phyloP scores from a whole-genome alignment of 2,329 filamentous ascomycete genomes.

The Coniella vitis region DNA sequence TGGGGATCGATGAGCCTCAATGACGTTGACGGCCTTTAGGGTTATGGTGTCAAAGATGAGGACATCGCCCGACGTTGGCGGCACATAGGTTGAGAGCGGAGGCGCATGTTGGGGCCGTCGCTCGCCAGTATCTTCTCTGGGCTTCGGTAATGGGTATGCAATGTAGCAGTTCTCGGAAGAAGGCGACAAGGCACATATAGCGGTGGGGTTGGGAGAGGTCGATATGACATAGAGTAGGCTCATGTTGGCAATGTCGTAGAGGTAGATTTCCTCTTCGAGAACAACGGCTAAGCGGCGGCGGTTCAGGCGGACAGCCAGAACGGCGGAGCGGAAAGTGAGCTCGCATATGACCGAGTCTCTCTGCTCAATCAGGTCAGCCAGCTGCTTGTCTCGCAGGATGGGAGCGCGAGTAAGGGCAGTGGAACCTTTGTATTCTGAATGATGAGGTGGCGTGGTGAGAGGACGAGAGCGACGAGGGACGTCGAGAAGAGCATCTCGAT shows the following conservation, averaged over 20 bases:
- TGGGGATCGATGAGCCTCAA: constrained; percentile 89
- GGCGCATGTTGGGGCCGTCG: constrained; percentile 74
- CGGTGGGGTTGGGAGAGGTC: constrained; percentile 86
- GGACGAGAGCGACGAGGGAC: constrained; percentile 85
- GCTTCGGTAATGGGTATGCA: constrained; percentile 80
- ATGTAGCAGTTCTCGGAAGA: constrained; percentile 95
- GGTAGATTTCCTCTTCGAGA: constrained; percentile 91
- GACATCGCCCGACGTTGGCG: constrained; percentile 84
- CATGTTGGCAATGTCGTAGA: constrained; percentile 99
- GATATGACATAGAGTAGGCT: constrained; percentile 86
- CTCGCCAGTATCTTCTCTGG: constrained; percentile 52
- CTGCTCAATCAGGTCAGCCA: constrained; percentile 28
- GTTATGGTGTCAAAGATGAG: constrained; percentile 86
- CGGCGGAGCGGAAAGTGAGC: constrained; percentile 94
- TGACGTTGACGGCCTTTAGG: constrained; percentile 87
- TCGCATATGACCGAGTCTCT: constrained; percentile 86
- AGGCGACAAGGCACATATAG: constrained; percentile 86
- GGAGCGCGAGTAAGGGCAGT: constrained; percentile 8
- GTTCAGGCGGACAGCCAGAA: constrained; percentile 89
- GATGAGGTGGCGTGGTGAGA: constrained; percentile 84
- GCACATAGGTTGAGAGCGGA: constrained; percentile 68
- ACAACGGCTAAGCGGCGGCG: constrained; percentile 90
- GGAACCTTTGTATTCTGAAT: constrained; percentile 94
- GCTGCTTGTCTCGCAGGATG: neutral
- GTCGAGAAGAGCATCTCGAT: constrained; percentile 99